Conservation (phyloP, 768 basidiomycete genomes). For the Mycena alexandri region DNA sequence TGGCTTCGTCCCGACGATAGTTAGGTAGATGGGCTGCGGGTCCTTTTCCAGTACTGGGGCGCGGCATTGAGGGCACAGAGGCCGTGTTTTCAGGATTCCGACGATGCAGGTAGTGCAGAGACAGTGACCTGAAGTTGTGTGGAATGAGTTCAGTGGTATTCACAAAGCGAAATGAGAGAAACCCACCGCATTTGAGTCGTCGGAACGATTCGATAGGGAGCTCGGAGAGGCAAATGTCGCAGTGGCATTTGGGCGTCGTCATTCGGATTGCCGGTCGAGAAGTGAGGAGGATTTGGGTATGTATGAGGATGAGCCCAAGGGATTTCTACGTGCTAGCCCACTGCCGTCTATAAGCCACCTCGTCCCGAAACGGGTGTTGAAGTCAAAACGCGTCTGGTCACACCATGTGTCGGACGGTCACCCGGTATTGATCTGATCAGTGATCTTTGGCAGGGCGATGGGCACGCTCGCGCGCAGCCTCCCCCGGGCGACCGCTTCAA, state of each 20-base stretch:
- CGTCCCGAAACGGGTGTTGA: too few relatives aligned
- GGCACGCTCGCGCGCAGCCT: too few relatives aligned
- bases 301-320: too few relatives aligned
- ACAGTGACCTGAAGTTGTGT: conserved; percentile 55
- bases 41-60: conserved; percentile 20
- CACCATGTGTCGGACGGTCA: too few relatives aligned
- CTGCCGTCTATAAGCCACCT: too few relatives aligned
- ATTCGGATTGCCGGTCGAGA: not conserved
- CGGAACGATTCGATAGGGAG: conserved; percentile 24
- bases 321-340: too few relatives aligned
- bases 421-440: too few relatives aligned
- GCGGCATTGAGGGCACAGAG: conserved; percentile 41
- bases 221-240: conserved; percentile 28
- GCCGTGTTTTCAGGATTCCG: conserved; percentile 35
- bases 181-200: conserved; percentile 18
- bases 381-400: conserved; percentile 1
- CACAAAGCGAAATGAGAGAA: not conserved
- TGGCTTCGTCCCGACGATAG: conserved; percentile 44
- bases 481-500: too few relatives aligned
- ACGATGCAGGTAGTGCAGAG: conserved; percentile 53
- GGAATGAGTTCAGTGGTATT: not conserved
- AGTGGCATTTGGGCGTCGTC: conserved; percentile 24
- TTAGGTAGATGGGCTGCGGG: conserved; percentile 45
- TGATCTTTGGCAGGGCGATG: too few relatives aligned
- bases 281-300: too few relatives aligned